These are phyloP conservation scores for Penicillium roqueforti DNA, from an alignment of 495 filamentous ascomycete genomes.

Conservation along the genomic window DNA sequence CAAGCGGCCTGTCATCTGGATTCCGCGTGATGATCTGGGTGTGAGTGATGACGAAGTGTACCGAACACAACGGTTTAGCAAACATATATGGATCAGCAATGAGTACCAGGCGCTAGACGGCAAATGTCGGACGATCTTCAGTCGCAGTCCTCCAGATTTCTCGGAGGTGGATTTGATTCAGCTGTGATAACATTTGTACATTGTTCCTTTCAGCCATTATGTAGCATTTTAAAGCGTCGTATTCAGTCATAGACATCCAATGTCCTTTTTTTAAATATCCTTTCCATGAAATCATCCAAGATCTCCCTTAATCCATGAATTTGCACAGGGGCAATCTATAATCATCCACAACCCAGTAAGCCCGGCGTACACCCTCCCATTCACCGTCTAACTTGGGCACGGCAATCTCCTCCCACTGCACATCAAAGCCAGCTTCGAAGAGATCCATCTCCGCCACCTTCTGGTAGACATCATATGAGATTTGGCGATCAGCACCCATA, in stretches of 20 bases:
- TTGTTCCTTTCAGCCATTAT: constrained; percentile 15
- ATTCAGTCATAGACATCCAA: constrained; percentile 16
- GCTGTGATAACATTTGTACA: constrained; percentile 45
- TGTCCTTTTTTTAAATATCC: constrained; percentile 1
- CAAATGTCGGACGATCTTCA: constrained; percentile 81
- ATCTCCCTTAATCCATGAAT: constrained; percentile 49
- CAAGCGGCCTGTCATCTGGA: constrained; percentile 85
- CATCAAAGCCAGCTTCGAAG: constrained; percentile 85
- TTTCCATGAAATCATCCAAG: neutral
- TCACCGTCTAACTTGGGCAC: constrained; percentile 63
- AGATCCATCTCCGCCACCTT: constrained; percentile 91
- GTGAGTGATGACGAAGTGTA: constrained; percentile 87
- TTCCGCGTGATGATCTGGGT: constrained; percentile 86
- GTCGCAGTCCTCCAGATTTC: constrained; percentile 86
- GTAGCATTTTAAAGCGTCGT: constrained; percentile 25
- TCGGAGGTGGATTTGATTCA: constrained; percentile 86
- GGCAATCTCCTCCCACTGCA: constrained; percentile 73
- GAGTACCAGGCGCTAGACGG: constrained; percentile 82
- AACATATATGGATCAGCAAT: constrained; percentile 91
- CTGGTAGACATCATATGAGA: constrained; percentile 94
- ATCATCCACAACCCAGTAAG: constrained; percentile 81
- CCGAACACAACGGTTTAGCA: constrained; percentile 69
- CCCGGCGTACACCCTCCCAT: constrained; percentile 81
- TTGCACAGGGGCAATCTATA: constrained; percentile 66
- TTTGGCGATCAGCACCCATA: constrained; percentile 83